Conservation (phyloP, 2,329 filamentous ascomycete species). For the Amphichorda felina region DNA sequence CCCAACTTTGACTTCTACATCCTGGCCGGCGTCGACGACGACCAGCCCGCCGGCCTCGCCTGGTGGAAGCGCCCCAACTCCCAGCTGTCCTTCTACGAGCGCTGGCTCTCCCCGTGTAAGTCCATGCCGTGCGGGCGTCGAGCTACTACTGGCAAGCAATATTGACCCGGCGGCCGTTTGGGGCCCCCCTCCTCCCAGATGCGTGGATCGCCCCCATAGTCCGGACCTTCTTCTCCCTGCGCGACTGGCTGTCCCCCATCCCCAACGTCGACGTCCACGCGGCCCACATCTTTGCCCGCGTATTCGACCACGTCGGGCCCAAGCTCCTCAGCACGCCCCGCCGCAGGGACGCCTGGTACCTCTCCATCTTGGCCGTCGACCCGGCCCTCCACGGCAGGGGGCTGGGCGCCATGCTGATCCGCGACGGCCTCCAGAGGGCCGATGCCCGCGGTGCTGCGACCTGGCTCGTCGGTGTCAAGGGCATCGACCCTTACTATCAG, state of each 20-base stretch:
- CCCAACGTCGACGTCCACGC: conserved; percentile 9
- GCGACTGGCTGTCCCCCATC: conserved; percentile 13
- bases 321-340: conserved; percentile 12
- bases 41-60: conserved; percentile 15
- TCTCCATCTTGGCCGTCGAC: conserved; percentile 19
- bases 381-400: conserved; percentile 18
- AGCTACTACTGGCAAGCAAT: too few species aligned
- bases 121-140: not conserved
- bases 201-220: conserved; percentile 18
- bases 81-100: conserved; percentile 13
- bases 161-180: too few species aligned
- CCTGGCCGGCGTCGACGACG: conserved; percentile 5
- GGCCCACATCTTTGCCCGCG: conserved; percentile 12
- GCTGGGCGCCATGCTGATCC: conserved; percentile 16
- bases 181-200: conserved; percentile 6
- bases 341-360: conserved; percentile 20
- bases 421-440: conserved; percentile 14
- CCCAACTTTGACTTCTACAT: conserved; percentile 17
- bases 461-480: conserved; percentile 19
- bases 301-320: conserved; percentile 12
- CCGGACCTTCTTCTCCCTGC: conserved; percentile 10
- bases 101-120: conserved; percentile 19
- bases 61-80: conserved; percentile 19
- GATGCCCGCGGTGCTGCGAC: conserved; percentile 14
- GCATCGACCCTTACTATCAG: conserved; percentile 18